Evolutionary conservation across 2,329 filamentous ascomycete species (phyloP), one percentile per base, ranked within the genome.

Genomic region (Alternaria angustiovoidea): DNA sequence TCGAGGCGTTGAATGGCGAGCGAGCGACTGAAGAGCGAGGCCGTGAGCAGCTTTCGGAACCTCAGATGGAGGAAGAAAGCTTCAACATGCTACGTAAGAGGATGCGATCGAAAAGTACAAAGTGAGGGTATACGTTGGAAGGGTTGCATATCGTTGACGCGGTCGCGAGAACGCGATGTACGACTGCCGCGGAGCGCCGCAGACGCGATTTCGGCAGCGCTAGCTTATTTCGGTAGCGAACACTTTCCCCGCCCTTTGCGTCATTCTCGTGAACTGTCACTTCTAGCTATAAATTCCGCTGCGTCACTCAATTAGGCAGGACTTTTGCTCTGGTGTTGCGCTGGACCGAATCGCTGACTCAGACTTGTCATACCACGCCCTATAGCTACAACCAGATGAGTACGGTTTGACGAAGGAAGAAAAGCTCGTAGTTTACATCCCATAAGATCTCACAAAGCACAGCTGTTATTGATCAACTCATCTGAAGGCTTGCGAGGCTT

Each of bases 191-290:
- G 28, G 51, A 59, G 57, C 42, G 44, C 38, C 38, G 51, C 44
- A 59, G 26, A 46, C 18, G 36, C 46, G 22, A 41, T 18, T 42
- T 60, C 41, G 57, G 49, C 36, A 49, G 34, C 57, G 57, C 61
- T 63, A 63, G 43, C 58, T 48, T 0, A 26, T 3, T 53, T 60
- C 18, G 39, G 32, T 16, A 11, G 20, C 46, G 11, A 9, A 32
- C 22, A 16, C 12, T 55, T 64, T 51, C 60, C 63, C 52, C 44
- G 49, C 49, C 7, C 44, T 6, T 38, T 63, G 61, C 57, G 63
- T 65, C 63, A 65, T 62, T 20, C 4, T 46, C 41, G 36, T 16
- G 48, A 55, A 22, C 30, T 36, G 26, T 42, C 38, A 42, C 54
- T 41, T 48, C 26, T 32, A 43, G 54, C 32, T 58, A 59, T 51